phyloP scores from a whole-genome alignment of 176 grass and related monocot genomes.

The Puya raimondii region DNA sequence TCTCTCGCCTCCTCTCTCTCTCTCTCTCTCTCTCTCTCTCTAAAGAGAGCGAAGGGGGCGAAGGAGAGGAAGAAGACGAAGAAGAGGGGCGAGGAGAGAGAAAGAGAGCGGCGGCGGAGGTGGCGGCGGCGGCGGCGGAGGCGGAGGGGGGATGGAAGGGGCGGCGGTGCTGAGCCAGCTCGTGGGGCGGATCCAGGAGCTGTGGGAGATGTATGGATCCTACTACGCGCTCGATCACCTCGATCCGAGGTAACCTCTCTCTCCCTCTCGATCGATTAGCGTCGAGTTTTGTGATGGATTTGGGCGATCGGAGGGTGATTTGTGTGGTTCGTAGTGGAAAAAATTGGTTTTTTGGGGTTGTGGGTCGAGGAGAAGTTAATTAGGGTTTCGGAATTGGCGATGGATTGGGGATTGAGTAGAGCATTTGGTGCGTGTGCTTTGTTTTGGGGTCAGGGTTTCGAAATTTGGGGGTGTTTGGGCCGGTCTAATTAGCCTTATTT shows the following conservation, averaged over 20 bases:
- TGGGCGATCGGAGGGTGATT: background rate
- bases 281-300: background rate
- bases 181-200: slow-evolving; percentile 85
- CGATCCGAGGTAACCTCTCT: slow-evolving; percentile 7
- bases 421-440: background rate
- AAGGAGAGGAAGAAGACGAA: background rate
- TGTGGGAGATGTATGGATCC: slow-evolving; percentile 88
- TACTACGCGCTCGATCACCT: slow-evolving; percentile 22
- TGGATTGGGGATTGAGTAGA: background rate
- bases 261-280: background rate
- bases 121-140: slow-evolving; percentile 25
- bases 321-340: background rate
- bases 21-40: no score
- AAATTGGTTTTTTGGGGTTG: background rate
- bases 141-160: slow-evolving; percentile 36
- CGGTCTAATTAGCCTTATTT: no score
- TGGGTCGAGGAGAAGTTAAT: background rate
- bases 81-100: background rate
- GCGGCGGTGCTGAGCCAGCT: slow-evolving; percentile 76
- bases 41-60: no score
- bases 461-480: background rate
- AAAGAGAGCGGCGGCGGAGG: background rate
- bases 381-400: background rate
- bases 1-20: no score
- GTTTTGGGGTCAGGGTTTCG: background rate